Base-by-base conservation (phyloP, 108 stramenopile species). In the Cyclotella cryptica region DNA sequence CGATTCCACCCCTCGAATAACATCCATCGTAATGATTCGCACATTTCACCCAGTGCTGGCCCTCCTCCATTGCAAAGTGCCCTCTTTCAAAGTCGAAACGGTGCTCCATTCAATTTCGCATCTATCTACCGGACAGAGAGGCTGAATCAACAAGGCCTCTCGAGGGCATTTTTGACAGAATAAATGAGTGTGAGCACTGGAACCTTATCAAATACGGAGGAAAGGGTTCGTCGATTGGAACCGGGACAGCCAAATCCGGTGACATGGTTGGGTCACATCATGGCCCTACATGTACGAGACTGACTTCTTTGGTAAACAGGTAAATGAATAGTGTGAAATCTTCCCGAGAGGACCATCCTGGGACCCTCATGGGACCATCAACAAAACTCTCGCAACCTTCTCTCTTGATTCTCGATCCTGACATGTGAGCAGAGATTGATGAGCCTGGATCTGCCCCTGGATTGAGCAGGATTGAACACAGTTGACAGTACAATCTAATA, bases 1-100 rank as follows among this genome's bases (percentile, higher is more conserved):
- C 65, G 47, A 80, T 68, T 9, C 73, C 66, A 26, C 79, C 79
- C 13, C 53, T 74, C 79, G 73, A 80, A 3, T 24, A 51, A 35
- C 79, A 80, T 44, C 70, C 70, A 60, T 26, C 44, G 8, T 54
- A 27, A 58, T 66, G 67, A 51, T 67, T n/a, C 10, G 65, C 79
- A 27, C 79, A 80, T 51, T 80, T 80, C 1, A 80, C 73, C 30
- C 19, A 3, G 66, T 74, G 19, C 46, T 60, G 4, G 61, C 66
- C 79, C 79, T 61, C 46, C 79, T 73, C 24, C 43, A 57, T 59
- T 26, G 28, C 18, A 46, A 44, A 47, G 74, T 44, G 0, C 66
- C 64, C 7, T 68, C 54, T 5, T 46, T 24, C 7, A 64, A 40
- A 12, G 40, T 30, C 14, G 11, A 7, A 15, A 41, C 0, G 22